These are phyloP conservation scores for Trichoderma sp. DNA, from an alignment of 2,329 filamentous ascomycete genomes.

Conservation along the genomic window DNA sequence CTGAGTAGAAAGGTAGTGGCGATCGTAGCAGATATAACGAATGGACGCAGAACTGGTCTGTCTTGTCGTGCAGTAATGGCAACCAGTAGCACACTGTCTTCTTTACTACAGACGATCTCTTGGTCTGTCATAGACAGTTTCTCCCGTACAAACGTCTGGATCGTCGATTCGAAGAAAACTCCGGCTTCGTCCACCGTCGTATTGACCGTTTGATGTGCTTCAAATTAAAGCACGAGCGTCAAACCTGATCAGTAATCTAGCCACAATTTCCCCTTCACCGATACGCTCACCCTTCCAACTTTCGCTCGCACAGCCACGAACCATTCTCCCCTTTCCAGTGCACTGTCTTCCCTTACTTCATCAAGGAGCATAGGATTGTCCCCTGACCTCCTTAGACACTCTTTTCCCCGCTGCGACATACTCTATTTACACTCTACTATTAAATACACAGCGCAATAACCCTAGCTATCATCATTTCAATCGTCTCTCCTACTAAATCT, in stretches of 20 bases:
- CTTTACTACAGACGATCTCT: neutral
- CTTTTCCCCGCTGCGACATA: neutral
- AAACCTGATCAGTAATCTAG: neutral
- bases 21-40: neutral
- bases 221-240: neutral
- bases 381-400: neutral
- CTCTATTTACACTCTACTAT: neutral
- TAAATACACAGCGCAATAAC: neutral
- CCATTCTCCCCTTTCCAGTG: neutral
- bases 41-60: neutral
- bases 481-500: neutral
- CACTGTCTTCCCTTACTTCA: neutral
- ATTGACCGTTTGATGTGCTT: neutral
- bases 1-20: neutral
- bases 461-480: neutral
- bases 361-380: neutral
- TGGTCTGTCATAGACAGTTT: neutral
- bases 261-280: neutral
- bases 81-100: neutral
- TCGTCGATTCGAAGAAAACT: neutral
- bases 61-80: neutral
- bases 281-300: neutral
- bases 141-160: neutral
- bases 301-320: neutral
- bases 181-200: neutral